Evolutionary conservation across 768 basidiomycete species (phyloP).

Genomic region (Russula compacta): DNA sequence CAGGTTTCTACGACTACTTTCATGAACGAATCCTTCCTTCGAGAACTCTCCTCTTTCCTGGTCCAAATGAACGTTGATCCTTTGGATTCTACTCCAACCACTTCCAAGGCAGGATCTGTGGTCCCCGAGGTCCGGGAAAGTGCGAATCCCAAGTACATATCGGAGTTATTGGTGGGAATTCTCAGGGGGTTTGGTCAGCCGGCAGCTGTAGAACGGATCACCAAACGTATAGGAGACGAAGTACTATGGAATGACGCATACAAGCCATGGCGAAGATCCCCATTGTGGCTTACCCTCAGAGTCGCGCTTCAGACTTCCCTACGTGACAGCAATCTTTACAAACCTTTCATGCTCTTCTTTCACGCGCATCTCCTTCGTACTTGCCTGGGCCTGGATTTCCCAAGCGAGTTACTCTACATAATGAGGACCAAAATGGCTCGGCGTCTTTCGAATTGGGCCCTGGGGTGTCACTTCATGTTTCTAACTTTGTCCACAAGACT

Average conservation of each 20-base stretch:
- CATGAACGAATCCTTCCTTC: slow-evolving; percentile 26
- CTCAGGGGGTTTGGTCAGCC: slow-evolving; percentile 32
- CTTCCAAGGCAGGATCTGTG: slow-evolving; percentile 26
- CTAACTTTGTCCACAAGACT: background rate
- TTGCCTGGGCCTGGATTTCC: slow-evolving; percentile 23
- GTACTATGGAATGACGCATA: slow-evolving; percentile 33
- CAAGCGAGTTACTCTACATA: slow-evolving; percentile 25
- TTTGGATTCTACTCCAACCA: slow-evolving; percentile 29
- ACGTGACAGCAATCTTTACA: slow-evolving; percentile 29
- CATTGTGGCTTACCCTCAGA: slow-evolving; percentile 42
- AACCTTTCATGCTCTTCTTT: slow-evolving; percentile 39
- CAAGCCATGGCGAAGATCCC: slow-evolving; percentile 41
- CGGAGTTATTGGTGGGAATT: slow-evolving; percentile 40
- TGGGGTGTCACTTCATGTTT: background rate
- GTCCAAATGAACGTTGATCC: slow-evolving; percentile 29
- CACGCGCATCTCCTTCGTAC: slow-evolving; percentile 2
- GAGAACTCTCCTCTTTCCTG: slow-evolving; percentile 34
- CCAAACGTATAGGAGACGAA: slow-evolving; percentile 41
- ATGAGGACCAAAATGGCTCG: slow-evolving; percentile 26
- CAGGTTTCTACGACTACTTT: slow-evolving; percentile 27
- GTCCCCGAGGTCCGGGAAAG: slow-evolving; percentile 33
- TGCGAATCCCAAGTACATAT: slow-evolving; percentile 39
- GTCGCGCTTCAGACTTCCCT: slow-evolving; percentile 32
- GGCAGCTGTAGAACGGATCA: slow-evolving; percentile 23
- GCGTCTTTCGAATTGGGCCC: slow-evolving; percentile 15